These are phyloP conservation scores for Goffeauzyma gilvescens DNA, from an alignment of 768 basidiomycete genomes.

Conservation along the genomic window DNA sequence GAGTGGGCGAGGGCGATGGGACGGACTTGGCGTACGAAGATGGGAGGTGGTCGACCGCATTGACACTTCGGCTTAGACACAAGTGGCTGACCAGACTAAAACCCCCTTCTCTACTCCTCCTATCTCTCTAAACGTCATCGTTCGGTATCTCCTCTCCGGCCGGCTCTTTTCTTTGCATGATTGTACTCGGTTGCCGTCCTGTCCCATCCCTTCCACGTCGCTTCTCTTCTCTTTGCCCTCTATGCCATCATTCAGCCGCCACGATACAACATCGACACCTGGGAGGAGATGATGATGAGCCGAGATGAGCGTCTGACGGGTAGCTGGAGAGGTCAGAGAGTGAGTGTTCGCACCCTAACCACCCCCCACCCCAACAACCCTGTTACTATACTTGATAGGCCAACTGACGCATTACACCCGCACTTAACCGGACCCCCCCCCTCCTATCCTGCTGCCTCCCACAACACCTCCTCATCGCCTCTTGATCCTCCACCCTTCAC, in stretches of 20 bases:
- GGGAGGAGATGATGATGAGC: constrained; percentile 94
- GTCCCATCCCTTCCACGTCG: no score
- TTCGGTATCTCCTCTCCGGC: no score
- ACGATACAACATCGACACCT: constrained; percentile 65
- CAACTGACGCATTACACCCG: neutral
- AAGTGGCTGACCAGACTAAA: neutral
- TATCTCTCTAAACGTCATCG: no score
- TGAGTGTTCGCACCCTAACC: constrained; percentile 34
- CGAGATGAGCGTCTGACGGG: constrained; percentile 77
- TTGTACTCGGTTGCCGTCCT: no score
- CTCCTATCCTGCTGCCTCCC: neutral
- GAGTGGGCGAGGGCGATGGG: neutral
- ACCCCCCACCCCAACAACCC: no score
- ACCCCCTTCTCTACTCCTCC: no score
- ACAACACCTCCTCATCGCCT: constrained; percentile 1
- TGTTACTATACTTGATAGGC: neutral
- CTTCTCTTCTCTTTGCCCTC: neutral
- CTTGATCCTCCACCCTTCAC: neutral
- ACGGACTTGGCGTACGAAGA: neutral
- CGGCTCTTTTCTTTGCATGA: no score
- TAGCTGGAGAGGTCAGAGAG: constrained; percentile 64
- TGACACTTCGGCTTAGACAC: no score
- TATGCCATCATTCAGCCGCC: constrained; percentile 41
- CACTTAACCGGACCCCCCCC: neutral
- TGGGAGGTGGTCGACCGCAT: neutral